Base-by-base conservation (phyloP, 805 yeast genomes). In the Kazachstania viticola region DNA sequence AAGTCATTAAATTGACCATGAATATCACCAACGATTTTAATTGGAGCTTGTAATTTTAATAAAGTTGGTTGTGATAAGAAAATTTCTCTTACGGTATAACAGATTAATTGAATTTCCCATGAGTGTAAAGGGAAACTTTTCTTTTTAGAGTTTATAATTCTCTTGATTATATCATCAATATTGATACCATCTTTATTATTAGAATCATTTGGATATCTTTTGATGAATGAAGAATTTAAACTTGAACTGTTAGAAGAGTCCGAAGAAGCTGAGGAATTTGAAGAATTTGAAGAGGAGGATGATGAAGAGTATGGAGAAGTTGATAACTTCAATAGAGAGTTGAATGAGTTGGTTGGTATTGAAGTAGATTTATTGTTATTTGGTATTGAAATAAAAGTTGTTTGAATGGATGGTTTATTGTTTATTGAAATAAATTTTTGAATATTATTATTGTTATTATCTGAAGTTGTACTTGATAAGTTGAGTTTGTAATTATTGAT, bases 1-100 rank as follows among this genome's bases (percentile, higher is more conserved):
- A 91, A 65, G 58, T 91, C 98, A 32, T 81, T 79, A 54, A 79
- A 91, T 59, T 91, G 98, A 28, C 98, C 98, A 56, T 91, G 98
- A 26, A 91, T 91, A 53, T 91, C 98, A 34, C 91, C 91, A 7
- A 80, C 88, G 34, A 81, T 71, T 52, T 81, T 81, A 17, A 81
- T 85, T 3, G 91, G 87, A 0, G 91, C 79, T 2, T 79, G 74
- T 38, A 78, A 56, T 41, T 74, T 72, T 37, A 78, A 59, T 32
- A 78, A 51, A 21, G 76, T 67, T 7, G 87, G 85, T 44, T 78
- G 87, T 8, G 58, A 62, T 51, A 76, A 47, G 34, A 78, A 75
- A 13, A 77, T 61, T 30, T 73, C 69, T 35, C 83, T 60, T 4
- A 80, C 67, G 39, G 64, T 69, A 14, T 70, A 62, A 49, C 79